Evolutionary conservation across 1,139 yeast genomes (phyloP).

Genomic region (Zhuliangozyma parablackwelliae): DNA sequence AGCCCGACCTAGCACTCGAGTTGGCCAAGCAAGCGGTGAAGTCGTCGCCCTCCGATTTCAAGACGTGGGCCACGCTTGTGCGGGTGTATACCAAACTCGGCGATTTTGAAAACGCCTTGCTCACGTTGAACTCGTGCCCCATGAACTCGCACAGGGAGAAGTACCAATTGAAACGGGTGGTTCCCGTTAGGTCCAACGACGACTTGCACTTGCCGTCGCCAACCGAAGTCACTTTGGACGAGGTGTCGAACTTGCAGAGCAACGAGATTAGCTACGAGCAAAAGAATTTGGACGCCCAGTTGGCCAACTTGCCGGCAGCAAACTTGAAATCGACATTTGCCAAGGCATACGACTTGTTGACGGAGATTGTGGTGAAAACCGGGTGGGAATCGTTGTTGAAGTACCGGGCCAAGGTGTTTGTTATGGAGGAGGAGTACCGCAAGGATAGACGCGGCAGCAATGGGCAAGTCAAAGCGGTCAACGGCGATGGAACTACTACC

Average conservation of each 20-base stretch:
- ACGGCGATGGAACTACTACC: slow-evolving; percentile 6
- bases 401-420: slow-evolving; percentile 79
- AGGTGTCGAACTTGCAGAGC: slow-evolving; percentile 53
- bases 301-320: slow-evolving; percentile 71
- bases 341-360: slow-evolving; percentile 73
- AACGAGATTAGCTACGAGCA: slow-evolving; percentile 49
- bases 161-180: slow-evolving; percentile 51
- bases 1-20: slow-evolving; percentile 68
- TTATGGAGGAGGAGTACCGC: slow-evolving; percentile 90
- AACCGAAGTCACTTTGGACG: slow-evolving; percentile 67
- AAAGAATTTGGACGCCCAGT: slow-evolving; percentile 58
- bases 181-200: slow-evolving; percentile 54
- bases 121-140: slow-evolving; percentile 87
- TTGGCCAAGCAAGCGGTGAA: slow-evolving; percentile 74
- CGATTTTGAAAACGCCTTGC: slow-evolving; percentile 71
- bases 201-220: slow-evolving; percentile 76
- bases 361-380: slow-evolving; percentile 61
- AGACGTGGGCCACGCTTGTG: slow-evolving; percentile 76
- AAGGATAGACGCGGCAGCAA: slow-evolving; percentile 33
- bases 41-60: slow-evolving; percentile 80
- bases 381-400: slow-evolving; percentile 91
- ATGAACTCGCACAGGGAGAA: slow-evolving; percentile 73
- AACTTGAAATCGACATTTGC: slow-evolving; percentile 75
- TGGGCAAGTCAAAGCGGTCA: slow-evolving; percentile 12
- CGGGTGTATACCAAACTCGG: slow-evolving; percentile 65